Percentiles rank a stretch among this genome's conserved stretches.
Evolutionary conservation across 2,329 filamentous ascomycete genomes (phyloP).

Genomic region (Trichoderma sp.): DNA sequence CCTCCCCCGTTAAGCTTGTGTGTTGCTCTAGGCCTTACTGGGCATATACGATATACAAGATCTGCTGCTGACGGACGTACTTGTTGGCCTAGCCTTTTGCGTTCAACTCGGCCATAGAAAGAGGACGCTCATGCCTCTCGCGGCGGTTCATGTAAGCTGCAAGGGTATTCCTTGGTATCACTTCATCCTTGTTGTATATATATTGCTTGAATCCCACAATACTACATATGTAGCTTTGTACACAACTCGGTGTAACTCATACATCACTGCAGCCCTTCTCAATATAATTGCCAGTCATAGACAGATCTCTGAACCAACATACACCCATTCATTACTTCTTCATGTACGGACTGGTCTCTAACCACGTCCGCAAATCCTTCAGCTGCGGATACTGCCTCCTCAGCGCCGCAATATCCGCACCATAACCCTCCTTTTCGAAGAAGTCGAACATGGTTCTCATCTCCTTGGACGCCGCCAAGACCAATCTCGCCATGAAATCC

Average conservation of each 20-base stretch:
- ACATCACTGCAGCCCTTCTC: not conserved
- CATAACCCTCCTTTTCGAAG: constrained; percentile 3
- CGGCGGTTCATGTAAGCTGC: no score
- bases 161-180: not conserved
- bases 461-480: not conserved
- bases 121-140: no score
- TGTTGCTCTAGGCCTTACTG: no score
- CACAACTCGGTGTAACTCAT: not conserved
- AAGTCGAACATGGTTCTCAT: constrained; percentile 10
- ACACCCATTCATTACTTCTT: not conserved
- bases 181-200: not conserved
- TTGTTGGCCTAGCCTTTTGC: no score
- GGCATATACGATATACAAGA: no score
- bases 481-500: not conserved
- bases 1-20: no score
- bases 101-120: no score
- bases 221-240: no score
- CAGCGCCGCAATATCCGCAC: not conserved
- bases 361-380: not conserved
- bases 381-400: constrained; percentile 5
- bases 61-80: no score
- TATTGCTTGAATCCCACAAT: no score
- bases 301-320: not conserved
- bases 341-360: not conserved
- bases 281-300: not conserved